Evolutionary conservation across 2,329 filamentous ascomycete species (phyloP).

Genomic region (Ceratocystis huliohia): DNA sequence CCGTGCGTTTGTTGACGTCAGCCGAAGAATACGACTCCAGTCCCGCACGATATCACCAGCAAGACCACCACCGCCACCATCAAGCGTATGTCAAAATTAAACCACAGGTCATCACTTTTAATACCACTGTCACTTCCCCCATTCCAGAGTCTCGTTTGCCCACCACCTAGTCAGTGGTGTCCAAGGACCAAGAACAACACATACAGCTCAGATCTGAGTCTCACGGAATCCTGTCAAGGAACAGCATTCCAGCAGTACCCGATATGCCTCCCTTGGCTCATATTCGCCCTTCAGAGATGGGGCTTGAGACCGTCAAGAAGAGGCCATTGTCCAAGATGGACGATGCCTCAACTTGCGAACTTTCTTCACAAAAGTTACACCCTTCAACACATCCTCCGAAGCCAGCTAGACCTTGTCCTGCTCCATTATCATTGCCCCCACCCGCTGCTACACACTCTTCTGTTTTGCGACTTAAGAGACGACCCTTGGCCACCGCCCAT

Average conservation of each 20-base stretch:
- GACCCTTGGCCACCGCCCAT: background rate
- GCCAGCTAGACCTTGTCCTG: background rate
- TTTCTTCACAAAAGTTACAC: background rate
- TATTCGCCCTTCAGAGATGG: background rate
- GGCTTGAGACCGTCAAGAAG: slow-evolving; percentile 15
- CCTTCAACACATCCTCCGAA: background rate
- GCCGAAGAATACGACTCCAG: slow-evolving; percentile 37
- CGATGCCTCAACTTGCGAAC: background rate
- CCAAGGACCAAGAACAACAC: background rate
- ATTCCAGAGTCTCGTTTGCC: background rate
- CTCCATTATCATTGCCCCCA: background rate
- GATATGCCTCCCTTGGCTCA: background rate
- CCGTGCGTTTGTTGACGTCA: slow-evolving; percentile 49
- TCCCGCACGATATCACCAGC: slow-evolving; percentile 29
- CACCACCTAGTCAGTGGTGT: slow-evolving; percentile 4
- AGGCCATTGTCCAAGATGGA: slow-evolving; percentile 6
- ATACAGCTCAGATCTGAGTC: background rate
- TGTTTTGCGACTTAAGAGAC: background rate
- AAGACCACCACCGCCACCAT: background rate
- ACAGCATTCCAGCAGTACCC: slow-evolving; percentile 4
- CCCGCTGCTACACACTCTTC: background rate
- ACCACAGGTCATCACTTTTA: background rate
- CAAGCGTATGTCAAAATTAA: slow-evolving; percentile 38
- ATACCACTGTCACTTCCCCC: background rate
- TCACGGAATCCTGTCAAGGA: background rate